These are phyloP conservation scores for Mycena chlorophos DNA, from an alignment of 768 basidiomycete species.

Conservation along the genomic window DNA sequence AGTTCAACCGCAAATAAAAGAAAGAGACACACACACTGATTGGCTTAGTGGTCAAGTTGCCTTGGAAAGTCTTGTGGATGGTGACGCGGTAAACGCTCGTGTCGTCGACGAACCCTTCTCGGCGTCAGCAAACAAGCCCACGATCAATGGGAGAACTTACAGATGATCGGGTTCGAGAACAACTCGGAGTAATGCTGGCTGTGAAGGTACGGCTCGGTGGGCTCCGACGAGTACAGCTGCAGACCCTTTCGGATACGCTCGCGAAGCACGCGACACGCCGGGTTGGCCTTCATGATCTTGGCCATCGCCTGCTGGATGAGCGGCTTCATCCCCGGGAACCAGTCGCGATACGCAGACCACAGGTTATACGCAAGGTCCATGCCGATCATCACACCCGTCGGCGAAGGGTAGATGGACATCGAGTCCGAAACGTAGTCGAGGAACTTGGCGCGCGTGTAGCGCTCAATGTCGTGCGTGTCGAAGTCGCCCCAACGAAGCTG, in stretches of 20 bases:
- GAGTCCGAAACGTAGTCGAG: conserved; percentile 97
- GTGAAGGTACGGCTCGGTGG: conserved; percentile 98
- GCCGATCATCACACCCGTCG: conserved; percentile 97
- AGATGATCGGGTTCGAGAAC: conserved; percentile 98
- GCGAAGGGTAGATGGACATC: conserved; percentile 99
- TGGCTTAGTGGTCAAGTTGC: conserved; percentile 98
- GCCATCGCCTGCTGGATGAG: conserved; percentile 98
- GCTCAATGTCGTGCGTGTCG: conserved; percentile 97
- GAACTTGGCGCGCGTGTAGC: conserved; percentile 98
- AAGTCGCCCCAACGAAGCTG: conserved; percentile 98
- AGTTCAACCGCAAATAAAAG: neutral
- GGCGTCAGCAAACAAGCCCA: conserved; percentile 2
- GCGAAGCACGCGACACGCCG: conserved; percentile 93
- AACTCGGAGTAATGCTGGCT: conserved; percentile 97
- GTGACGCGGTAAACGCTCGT: conserved; percentile 99
- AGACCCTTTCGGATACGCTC: conserved; percentile 99
- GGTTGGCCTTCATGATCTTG: conserved; percentile 99
- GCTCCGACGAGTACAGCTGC: conserved; percentile 97
- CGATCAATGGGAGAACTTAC: conserved; percentile 37
- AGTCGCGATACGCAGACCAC: conserved; percentile 98
- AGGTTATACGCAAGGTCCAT: conserved; percentile 98
- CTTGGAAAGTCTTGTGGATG: conserved; percentile 99
- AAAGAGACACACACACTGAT: conserved; percentile 63
- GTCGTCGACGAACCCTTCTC: conserved; percentile 93
- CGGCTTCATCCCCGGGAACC: conserved; percentile 99